These are phyloP conservation scores for Blepharisma stoltei DNA, from an alignment of 73 alveolate species.

Conservation along the genomic window DNA sequence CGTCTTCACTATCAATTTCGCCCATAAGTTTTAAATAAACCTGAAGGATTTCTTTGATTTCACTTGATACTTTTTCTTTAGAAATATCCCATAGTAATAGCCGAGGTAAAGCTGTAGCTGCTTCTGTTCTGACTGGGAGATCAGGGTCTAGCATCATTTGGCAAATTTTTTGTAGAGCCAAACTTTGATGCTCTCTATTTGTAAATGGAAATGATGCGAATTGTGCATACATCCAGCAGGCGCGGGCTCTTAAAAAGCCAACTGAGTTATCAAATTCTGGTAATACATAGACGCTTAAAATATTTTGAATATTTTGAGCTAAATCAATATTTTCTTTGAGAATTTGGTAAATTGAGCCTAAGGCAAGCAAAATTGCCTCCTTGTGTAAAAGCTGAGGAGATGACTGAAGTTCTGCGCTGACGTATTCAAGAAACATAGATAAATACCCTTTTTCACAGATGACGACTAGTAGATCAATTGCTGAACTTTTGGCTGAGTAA, in stretches of 20 bases:
- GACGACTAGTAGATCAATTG: background rate
- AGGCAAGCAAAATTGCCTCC: constrained; percentile 45
- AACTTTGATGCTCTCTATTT: constrained; percentile 39
- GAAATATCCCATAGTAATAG: constrained; percentile 54
- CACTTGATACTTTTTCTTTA: constrained; percentile 54
- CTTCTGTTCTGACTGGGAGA: constrained; percentile 75
- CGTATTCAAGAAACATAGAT: background rate
- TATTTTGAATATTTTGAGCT: constrained; percentile 35
- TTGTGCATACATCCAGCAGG: constrained; percentile 76
- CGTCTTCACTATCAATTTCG: constrained; percentile 77
- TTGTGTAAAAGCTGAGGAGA: constrained; percentile 51
- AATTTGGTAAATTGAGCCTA: constrained; percentile 46
- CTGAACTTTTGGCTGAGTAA: constrained; percentile 15
- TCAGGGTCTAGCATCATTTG: constrained; percentile 47
- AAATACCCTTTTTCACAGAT: background rate
- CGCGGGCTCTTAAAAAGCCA: constrained; percentile 70
- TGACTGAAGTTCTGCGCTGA: background rate
- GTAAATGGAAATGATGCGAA: constrained; percentile 55
- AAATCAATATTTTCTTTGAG: constrained; percentile 33
- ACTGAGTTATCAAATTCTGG: constrained; percentile 62
- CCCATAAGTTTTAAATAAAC: constrained; percentile 68
- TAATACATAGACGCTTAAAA: constrained; percentile 50
- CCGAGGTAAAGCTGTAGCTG: constrained; percentile 65
- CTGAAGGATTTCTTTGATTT: constrained; percentile 54
- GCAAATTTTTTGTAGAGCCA: constrained; percentile 47